Base-by-base conservation (phyloP, 2,329 filamentous ascomycete species). In the Botrytis deweyae region DNA sequence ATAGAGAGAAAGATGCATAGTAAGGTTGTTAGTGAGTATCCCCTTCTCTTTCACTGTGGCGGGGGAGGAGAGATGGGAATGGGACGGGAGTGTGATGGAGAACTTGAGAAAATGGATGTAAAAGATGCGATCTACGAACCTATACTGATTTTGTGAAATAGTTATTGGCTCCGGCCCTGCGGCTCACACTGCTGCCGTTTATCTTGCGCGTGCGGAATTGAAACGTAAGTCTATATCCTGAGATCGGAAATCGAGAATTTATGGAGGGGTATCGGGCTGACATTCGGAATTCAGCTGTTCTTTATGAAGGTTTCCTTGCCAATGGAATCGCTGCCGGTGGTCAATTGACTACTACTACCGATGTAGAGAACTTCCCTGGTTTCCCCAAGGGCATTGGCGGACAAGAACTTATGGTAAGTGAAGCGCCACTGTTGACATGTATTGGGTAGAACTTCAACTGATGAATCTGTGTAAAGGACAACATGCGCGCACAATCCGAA, bases 271-370 rank as follows among this genome's bases (percentile, higher is more conserved):
- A n/a, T 55, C 12, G 5, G 6, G 25, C 36, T 58, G 49, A 42
- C 65, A 10, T 40, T 42, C 10, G n/a, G 18, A 29, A 8, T 59
- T 42, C 72, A 81, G 90, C 96, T 76, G 93, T 98, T 76, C 88
- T 99, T 78, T 99, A 98, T 83, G 96, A 99, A 86, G 96, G 96
- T 79, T 97, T 99, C 88, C 91, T 99, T 83, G 96, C 96, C 80
- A 96, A 98, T 82, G 96, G 95, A 81, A 97, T 97, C 80, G 96
- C 96, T 10, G 94, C 96, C 63, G 96, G 96, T 79, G 96, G 96
- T 74, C 96, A 99, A 87, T 88, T 99, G 79, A 99, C 97, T 72
- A 99, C 97, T 40, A 99, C 96, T 72, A 98, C 97, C 80, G 97
- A 99, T 79, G 91, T 99, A 75, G 96, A 99, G 87, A 99, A 99